These are phyloP conservation scores for Tolypocladium endophyticum DNA, from an alignment of 2,329 filamentous ascomycete species.

Conservation along the genomic window DNA sequence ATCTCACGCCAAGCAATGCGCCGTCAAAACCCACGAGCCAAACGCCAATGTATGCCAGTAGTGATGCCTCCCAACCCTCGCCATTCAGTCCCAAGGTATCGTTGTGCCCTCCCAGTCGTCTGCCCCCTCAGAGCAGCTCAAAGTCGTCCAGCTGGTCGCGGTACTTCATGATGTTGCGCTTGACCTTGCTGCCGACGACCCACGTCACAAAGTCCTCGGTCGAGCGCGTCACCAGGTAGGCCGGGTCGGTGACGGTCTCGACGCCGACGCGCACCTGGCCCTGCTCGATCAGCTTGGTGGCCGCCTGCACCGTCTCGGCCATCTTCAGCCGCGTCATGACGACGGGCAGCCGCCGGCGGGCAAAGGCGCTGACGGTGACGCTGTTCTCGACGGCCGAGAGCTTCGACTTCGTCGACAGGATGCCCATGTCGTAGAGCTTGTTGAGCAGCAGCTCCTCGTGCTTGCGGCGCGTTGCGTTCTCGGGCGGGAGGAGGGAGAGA, in stretches of 20 bases:
- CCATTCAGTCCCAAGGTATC: not conserved
- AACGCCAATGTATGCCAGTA: not conserved
- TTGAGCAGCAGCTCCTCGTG: constrained; percentile 80
- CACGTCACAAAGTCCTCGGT: constrained; percentile 97
- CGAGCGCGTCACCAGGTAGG: constrained; percentile 76
- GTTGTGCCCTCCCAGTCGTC: not conserved
- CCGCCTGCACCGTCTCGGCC: constrained; percentile 81
- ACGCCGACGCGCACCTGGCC: constrained; percentile 88
- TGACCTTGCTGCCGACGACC: constrained; percentile 94
- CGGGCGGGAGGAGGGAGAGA: constrained; percentile 70
- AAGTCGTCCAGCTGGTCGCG: constrained; percentile 94
- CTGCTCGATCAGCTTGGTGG: constrained; percentile 82
- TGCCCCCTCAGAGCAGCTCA: constrained; percentile 58
- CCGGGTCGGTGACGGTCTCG: constrained; percentile 81
- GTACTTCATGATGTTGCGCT: constrained; percentile 91
- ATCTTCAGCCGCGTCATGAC: constrained; percentile 86
- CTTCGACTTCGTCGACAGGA: constrained; percentile 66
- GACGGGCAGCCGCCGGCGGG: constrained; percentile 71
- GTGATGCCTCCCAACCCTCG: not conserved
- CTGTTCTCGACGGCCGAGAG: constrained; percentile 78
- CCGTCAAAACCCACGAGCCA: not conserved
- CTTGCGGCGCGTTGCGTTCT: constrained; percentile 67
- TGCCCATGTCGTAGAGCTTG: constrained; percentile 88
- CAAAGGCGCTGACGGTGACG: constrained; percentile 83
- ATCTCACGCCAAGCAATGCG: not conserved